Conservation (phyloP, 1,139 yeast species). For the Barnettozyma hawaiiensis region DNA sequence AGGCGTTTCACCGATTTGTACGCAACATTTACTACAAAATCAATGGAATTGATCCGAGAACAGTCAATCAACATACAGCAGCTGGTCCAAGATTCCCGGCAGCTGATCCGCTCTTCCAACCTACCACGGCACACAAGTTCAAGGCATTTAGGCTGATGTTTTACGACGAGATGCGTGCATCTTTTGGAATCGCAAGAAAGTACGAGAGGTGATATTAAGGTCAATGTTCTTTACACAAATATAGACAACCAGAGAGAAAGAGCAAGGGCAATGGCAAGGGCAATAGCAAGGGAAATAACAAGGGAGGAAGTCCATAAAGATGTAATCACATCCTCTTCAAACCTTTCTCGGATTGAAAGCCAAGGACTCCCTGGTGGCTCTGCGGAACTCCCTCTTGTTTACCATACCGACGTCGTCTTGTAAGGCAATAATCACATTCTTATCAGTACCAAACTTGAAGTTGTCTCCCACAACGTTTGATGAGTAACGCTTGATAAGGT, state of each 20-base stretch:
- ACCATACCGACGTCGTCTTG: conserved; percentile 31
- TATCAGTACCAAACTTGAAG: conserved; percentile 68
- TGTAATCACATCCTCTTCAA: not conserved
- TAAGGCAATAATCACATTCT: conserved; percentile 52
- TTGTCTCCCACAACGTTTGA: conserved; percentile 69
- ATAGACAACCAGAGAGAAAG: no score
- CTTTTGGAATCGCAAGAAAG: conserved; percentile 40
- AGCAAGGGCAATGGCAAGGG: no score
- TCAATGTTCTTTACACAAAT: no score
- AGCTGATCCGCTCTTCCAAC: conserved; percentile 32
- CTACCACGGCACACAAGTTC: conserved; percentile 48
- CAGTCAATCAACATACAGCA: conserved; percentile 27
- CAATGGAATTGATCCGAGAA: conserved; percentile 45
- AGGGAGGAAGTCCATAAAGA: conserved; percentile 8
- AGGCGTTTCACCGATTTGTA: conserved; percentile 65
- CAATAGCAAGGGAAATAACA: not conserved
- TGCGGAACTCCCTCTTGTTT: conserved; percentile 50
- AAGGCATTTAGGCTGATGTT: conserved; percentile 63
- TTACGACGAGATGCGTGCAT: conserved; percentile 54
- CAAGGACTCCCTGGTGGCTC: conserved; percentile 46
- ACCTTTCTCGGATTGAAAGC: conserved; percentile 19
- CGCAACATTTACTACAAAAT: conserved; percentile 56
- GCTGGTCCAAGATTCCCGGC: conserved; percentile 22
- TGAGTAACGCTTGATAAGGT: conserved; percentile 57
- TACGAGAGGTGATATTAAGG: conserved; percentile 6